Conservation (phyloP, 106 monocot genomes). For the Dendrobium huoshanense region DNA sequence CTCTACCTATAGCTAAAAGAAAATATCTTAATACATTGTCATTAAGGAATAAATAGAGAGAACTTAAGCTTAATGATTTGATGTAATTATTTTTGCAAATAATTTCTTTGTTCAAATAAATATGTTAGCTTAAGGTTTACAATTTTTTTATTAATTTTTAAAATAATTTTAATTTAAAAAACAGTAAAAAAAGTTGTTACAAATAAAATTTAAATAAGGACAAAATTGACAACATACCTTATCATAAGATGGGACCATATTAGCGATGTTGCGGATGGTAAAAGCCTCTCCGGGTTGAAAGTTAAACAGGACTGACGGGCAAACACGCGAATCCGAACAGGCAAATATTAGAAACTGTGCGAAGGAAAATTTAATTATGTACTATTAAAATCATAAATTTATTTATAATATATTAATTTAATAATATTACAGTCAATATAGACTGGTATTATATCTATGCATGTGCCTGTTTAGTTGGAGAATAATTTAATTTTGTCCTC, state of each 20-base stretch:
- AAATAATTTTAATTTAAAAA: not conserved
- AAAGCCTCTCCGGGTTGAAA: slow-evolving; percentile 90
- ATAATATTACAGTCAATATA: too few relatives aligned
- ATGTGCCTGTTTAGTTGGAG: not conserved
- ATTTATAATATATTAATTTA: not conserved
- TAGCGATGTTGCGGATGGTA: slow-evolving; percentile 77
- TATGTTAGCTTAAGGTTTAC: too few relatives aligned
- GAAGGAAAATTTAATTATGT: not conserved
- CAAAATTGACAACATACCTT: slow-evolving; percentile 16
- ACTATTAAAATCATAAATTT: not conserved
- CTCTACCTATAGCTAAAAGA: too few relatives aligned
- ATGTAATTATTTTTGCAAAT: too few relatives aligned
- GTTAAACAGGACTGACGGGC: slow-evolving; percentile 66
- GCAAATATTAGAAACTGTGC: slow-evolving; percentile 86
- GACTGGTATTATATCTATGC: too few relatives aligned
- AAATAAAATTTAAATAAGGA: not conserved
- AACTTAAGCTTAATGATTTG: too few relatives aligned
- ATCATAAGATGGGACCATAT: slow-evolving; percentile 69
- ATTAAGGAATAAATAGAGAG: too few relatives aligned
- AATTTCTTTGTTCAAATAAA: too few relatives aligned
- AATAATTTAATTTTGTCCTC: not conserved
- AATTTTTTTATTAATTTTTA: too few relatives aligned
- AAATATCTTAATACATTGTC: too few relatives aligned
- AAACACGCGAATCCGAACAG: slow-evolving; percentile 84
- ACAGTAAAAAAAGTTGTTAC: not conserved